Conservation (phyloP, 2,329 filamentous ascomycete genomes). For the Fusarium euwallaceae region DNA sequence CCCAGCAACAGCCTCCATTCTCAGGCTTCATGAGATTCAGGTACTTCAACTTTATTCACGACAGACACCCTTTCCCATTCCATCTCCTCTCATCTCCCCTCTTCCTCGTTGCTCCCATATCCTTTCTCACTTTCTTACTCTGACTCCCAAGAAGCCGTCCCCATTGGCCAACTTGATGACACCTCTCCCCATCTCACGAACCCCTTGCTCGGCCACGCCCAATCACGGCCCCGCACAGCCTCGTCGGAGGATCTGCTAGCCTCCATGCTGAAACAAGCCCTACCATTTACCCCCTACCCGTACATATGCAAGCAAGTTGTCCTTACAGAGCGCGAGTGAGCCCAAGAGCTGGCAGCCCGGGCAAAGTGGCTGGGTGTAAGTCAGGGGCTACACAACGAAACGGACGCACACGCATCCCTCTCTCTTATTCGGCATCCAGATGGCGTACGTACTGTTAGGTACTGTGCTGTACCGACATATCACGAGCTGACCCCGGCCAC, state of each 20-base stretch:
- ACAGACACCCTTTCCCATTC: not conserved
- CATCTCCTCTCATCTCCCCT: constrained; percentile 3
- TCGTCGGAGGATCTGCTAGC: constrained; percentile 43
- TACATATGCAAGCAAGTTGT: constrained; percentile 34
- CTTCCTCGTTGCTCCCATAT: not conserved
- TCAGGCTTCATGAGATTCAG: not conserved
- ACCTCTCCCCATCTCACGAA: constrained; percentile 23
- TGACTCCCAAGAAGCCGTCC: constrained; percentile 7
- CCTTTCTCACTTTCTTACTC: constrained; percentile 2
- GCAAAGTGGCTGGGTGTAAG: not conserved
- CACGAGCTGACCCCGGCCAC: not conserved
- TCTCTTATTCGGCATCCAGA: not conserved
- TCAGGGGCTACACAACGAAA: constrained; percentile 32
- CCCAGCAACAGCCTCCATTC: not conserved
- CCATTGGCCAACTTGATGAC: constrained; percentile 31
- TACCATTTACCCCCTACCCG: constrained; percentile 39
- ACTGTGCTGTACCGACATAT: constrained; percentile 5
- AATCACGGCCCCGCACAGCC: constrained; percentile 35
- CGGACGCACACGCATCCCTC: constrained; percentile 4
- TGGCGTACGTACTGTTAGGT: not conserved
- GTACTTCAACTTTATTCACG: not conserved
- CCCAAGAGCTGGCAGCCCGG: not conserved
- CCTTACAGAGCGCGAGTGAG: not conserved
- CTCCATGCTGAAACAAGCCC: constrained; percentile 46
- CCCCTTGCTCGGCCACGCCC: constrained; percentile 24